Evolutionary conservation across 257 asterid species (phyloP), one percentile per base, ranked within the genome.

Genomic region (Knoxia roxburghii): DNA sequence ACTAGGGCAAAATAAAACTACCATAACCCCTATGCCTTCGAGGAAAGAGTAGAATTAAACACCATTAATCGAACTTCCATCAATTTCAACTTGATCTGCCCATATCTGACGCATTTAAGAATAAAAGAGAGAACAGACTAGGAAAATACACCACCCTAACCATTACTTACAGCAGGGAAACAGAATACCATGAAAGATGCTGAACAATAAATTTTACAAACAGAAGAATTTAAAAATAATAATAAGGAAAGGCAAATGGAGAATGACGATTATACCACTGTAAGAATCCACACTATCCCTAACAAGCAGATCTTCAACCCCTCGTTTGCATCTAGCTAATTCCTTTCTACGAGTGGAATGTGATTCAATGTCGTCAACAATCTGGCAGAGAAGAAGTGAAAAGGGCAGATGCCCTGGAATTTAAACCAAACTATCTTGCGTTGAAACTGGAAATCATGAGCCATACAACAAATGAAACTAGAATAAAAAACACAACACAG

Each of bases 321-420:
- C 83, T 55, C 51, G 79, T 69, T 81, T 89, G 68, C 64, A 75
- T 61, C 77, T 81, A 68, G 77, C 71, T 51, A 35, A 64, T 23
- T 83, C 90, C 74, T 73, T 79, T 41, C 79, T 52, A 75, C 64
- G 62, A 52, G 67, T 73, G 57, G 96, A 75, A 65, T 79, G 80
- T 49, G 84, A 75, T 67, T 87, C 91, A 80, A 94, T 67, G 77
- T 85, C 85, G 75, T 81, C 81, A 73, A 90, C 90, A 83, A 86
- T 72, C 99, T 94, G 83, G 72, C 29, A 62, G 71, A 79, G n/a
- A 71, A 67, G 56, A 60, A 43, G 65, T 26, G 5, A n/a, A 40
- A 18, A 24, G 53, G 14, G 43, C 46, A 70, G 35, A 61, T 54
- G 5, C 23, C 17, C 30, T 55, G 30, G 23, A 27, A 50, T 26